phyloP scores from a whole-genome alignment of 2,329 filamentous ascomycete species.

The Alternaria ventricosa region DNA sequence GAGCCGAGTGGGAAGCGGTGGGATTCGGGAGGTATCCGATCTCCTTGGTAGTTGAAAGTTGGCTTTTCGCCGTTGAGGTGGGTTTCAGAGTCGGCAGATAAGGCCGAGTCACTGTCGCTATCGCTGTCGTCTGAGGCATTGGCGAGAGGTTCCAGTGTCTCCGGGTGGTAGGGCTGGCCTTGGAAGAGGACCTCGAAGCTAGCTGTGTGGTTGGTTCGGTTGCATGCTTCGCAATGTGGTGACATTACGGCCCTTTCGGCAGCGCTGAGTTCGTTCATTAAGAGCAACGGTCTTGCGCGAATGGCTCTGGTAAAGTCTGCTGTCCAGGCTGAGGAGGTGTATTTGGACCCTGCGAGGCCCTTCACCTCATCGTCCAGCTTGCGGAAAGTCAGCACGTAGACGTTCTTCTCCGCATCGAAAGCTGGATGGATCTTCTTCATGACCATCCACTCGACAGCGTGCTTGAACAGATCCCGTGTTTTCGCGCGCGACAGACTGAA shows the following conservation, averaged over 20 bases:
- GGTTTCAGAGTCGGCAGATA: slow-evolving; percentile 28
- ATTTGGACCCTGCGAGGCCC: slow-evolving; percentile 72
- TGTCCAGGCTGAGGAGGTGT: slow-evolving; percentile 74
- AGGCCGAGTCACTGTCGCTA: slow-evolving; percentile 7
- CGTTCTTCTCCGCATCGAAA: slow-evolving; percentile 66
- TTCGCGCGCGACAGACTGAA: slow-evolving; percentile 74
- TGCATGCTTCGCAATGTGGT: slow-evolving; percentile 71
- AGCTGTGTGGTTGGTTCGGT: slow-evolving; percentile 71
- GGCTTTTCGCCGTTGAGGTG: slow-evolving; percentile 31
- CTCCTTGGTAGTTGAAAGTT: slow-evolving; percentile 33
- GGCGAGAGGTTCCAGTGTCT: slow-evolving; percentile 69
- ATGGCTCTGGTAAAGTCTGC: slow-evolving; percentile 70
- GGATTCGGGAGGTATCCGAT: slow-evolving; percentile 36
- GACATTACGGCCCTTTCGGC: slow-evolving; percentile 18
- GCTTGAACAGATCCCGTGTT: slow-evolving; percentile 73
- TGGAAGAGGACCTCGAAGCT: slow-evolving; percentile 68
- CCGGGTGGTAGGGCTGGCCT: slow-evolving; percentile 70
- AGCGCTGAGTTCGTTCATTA: slow-evolving; percentile 42
- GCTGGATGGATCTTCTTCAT: slow-evolving; percentile 78
- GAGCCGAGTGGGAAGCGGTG: slow-evolving; percentile 40
- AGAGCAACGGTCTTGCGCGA: slow-evolving; percentile 66
- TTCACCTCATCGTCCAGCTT: slow-evolving; percentile 75
- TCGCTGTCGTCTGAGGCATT: slow-evolving; percentile 48
- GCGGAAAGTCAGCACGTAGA: slow-evolving; percentile 72
- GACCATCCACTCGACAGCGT: slow-evolving; percentile 80